Evolutionary conservation across 345 rosid species (phyloP).

Genomic region (Salix exigua): DNA sequence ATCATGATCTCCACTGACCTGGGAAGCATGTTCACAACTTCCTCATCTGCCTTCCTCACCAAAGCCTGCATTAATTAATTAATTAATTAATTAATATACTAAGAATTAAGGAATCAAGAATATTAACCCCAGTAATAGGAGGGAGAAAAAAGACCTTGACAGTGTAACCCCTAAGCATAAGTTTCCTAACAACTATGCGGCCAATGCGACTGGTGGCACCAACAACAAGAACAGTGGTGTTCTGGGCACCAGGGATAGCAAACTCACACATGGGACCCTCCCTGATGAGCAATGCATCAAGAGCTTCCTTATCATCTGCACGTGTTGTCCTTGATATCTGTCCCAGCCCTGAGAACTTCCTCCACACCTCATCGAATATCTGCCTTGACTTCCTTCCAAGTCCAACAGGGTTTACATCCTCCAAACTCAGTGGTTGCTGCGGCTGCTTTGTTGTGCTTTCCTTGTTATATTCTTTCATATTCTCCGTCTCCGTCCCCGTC

Average conservation of each 20-base stretch:
- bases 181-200: constrained; percentile 87
- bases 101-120: background rate
- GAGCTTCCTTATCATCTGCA: constrained; percentile 55
- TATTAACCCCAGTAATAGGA: background rate
- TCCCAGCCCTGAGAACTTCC: constrained; percentile 90
- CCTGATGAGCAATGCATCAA: constrained; percentile 62
- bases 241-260: constrained; percentile 88
- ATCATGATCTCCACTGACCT: constrained; percentile 78
- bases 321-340: constrained; percentile 85
- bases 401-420: constrained; percentile 86
- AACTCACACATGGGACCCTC: constrained; percentile 98
- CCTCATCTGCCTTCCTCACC: constrained; percentile 66
- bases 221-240: constrained; percentile 82
- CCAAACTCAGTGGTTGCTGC: constrained; percentile 49
- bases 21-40: constrained; percentile 72
- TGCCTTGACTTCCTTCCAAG: constrained; percentile 82
- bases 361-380: constrained; percentile 91
- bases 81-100: no score
- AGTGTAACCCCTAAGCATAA: constrained; percentile 88
- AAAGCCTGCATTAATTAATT: constrained; percentile 43
- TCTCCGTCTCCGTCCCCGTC: no score
- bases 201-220: constrained; percentile 95
- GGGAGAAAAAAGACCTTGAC: constrained; percentile 52
- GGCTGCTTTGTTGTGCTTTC: constrained; percentile 21
- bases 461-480: no score